These are phyloP conservation scores for Barbatosphaeria neglecta DNA, from an alignment of 495 filamentous ascomycete genomes.

Conservation along the genomic window DNA sequence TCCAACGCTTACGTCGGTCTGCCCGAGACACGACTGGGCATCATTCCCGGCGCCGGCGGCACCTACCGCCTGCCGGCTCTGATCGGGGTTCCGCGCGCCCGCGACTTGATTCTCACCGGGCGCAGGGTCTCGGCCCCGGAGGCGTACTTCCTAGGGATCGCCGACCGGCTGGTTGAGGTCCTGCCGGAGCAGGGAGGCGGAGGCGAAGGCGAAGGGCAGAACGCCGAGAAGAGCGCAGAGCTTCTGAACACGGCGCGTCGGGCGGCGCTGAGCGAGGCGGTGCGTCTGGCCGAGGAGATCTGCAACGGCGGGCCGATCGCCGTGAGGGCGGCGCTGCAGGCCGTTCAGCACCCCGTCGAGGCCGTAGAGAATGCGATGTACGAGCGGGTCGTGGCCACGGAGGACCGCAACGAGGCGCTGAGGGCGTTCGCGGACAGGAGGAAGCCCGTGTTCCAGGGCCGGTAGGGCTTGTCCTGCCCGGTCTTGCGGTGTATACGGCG, in stretches of 20 bases:
- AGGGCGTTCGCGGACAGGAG: conserved; percentile 83
- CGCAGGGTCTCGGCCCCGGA: conserved; percentile 65
- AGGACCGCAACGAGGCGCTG: conserved; percentile 80
- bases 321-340: conserved; percentile 57
- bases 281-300: conserved; percentile 69
- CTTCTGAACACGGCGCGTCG: conserved; percentile 39
- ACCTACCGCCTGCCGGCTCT: conserved; percentile 72
- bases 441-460: conserved; percentile 70
- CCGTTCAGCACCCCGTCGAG: conserved; percentile 55
- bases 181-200: conserved; percentile 40
- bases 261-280: conserved; percentile 57
- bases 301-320: conserved; percentile 80
- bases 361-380: conserved; percentile 69
- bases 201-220: conserved; percentile 21
- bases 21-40: conserved; percentile 83
- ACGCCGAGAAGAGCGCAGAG: conserved; percentile 17
- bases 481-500: too few relatives aligned
- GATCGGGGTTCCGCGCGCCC: conserved; percentile 61
- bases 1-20: conserved; percentile 64
- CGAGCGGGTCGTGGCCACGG: conserved; percentile 62
- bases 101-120: conserved; percentile 80
- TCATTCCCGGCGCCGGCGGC: conserved; percentile 89
- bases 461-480: too few relatives aligned
- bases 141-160: conserved; percentile 74
- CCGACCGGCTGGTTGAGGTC: conserved; percentile 70